Evolutionary conservation across 2,329 filamentous ascomycete genomes (phyloP).

Genomic region (Neofusicoccum sp.): DNA sequence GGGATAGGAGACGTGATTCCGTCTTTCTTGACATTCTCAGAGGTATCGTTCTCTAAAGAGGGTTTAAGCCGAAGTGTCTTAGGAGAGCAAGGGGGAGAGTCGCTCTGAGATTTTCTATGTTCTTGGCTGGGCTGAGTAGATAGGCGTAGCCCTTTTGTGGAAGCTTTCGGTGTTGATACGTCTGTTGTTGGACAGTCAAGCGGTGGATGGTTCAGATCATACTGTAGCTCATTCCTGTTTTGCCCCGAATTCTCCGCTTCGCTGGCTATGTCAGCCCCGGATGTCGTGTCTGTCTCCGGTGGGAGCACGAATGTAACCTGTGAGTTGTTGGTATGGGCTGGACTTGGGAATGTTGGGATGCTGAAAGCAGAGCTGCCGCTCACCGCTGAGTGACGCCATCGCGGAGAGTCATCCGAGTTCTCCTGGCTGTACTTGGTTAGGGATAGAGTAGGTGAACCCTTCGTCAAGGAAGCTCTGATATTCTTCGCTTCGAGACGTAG

Average conservation of each 20-base stretch:
- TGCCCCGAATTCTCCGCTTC: not conserved
- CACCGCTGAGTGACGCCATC: slow-evolving; percentile 23
- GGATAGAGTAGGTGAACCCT: slow-evolving; percentile 41
- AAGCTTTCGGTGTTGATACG: not conserved
- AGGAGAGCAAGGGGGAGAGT: slow-evolving; percentile 37
- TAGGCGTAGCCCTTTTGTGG: not conserved
- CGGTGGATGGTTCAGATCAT: slow-evolving; percentile 25
- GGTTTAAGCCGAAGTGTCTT: slow-evolving; percentile 31
- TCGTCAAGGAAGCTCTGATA: slow-evolving; percentile 39
- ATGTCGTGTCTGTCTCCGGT: not conserved
- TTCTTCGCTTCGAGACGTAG: slow-evolving; percentile 33
- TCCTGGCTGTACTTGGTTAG: slow-evolving; percentile 29
- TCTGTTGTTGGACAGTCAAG: slow-evolving; percentile 19
- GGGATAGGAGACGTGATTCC: slow-evolving; percentile 13
- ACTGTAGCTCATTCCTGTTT: slow-evolving; percentile 15
- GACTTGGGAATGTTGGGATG: slow-evolving; percentile 38
- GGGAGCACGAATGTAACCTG: not conserved
- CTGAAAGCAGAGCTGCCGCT: slow-evolving; percentile 33
- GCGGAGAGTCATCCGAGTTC: not conserved
- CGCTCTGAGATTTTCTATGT: not conserved
- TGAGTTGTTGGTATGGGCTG: slow-evolving; percentile 9
- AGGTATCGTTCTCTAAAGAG: not conserved
- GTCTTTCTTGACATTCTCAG: not conserved
- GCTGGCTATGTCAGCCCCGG: not conserved
- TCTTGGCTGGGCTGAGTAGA: not conserved